These are phyloP conservation scores for Phytophthora europaea DNA, from an alignment of 352 stramenopile species.

Conservation along the genomic window DNA sequence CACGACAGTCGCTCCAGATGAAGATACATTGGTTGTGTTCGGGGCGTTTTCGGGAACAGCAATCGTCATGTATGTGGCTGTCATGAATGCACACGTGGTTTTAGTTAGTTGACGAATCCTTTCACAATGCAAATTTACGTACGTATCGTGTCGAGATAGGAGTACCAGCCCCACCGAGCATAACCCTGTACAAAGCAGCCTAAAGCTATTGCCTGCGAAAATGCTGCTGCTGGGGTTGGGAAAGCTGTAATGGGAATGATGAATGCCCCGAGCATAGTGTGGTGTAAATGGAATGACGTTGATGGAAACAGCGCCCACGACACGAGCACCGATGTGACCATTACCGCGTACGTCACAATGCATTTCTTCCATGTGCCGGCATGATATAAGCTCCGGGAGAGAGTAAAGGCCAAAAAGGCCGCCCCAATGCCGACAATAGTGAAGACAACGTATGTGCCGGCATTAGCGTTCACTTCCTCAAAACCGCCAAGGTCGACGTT, in stretches of 20 bases:
- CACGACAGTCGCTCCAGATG: constrained; percentile 44
- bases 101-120: not conserved
- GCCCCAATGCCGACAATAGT: constrained; percentile 44
- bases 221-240: constrained; percentile 59
- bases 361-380: constrained; percentile 48
- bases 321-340: constrained; percentile 41
- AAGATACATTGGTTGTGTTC: constrained; percentile 54
- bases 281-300: constrained; percentile 76
- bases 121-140: constrained; percentile 25
- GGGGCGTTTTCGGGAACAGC: constrained; percentile 40
- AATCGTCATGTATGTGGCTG: constrained; percentile 79
- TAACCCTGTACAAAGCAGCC: constrained; percentile 83
- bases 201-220: constrained; percentile 61
- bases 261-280: constrained; percentile 75
- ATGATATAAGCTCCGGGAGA: constrained; percentile 63
- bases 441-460: constrained; percentile 73
- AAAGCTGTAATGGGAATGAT: constrained; percentile 81
- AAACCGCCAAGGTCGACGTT: constrained; percentile 80
- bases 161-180: constrained; percentile 75
- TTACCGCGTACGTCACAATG: constrained; percentile 44
- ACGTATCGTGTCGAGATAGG: constrained; percentile 76
- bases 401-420: constrained; percentile 38
- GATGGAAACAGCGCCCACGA: constrained; percentile 70
- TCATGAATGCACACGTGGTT: not conserved
- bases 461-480: constrained; percentile 50